Evolutionary conservation across 352 stramenopile genomes (phyloP), one percentile per base, ranked within the genome.

Genomic region (Phytophthora citricola): DNA sequence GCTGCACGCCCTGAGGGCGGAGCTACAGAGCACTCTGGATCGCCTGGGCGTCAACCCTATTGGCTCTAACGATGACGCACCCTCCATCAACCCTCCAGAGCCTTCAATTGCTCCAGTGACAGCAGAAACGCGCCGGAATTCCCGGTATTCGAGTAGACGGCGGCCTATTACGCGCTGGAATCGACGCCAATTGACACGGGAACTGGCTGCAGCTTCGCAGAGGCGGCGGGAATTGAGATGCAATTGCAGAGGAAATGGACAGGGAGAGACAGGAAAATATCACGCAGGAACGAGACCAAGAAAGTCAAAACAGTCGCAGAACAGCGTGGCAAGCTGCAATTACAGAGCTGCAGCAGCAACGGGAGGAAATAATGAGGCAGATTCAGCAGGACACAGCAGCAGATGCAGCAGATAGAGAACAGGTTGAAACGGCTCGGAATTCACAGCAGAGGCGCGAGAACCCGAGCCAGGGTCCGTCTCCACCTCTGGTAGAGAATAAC

Each of bases 1-100:
- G 66, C 70, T 91, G 49, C 75, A 81, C 12, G 80, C 71, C 65
- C 83, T 91, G 54, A 89, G 86, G 66, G 29, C 60, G n/a, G 78
- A 90, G 66, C 68, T 91, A 34, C 80, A 85, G 43, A 67, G 58
- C 66, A 78, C 83, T 29, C 58, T 91, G 27, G 68, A 69, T 36
- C 71, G 75, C 8, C 49, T 89, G 15, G 58, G 69, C 17, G 43
- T 72, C n/a, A 66, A 58, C 17, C 12, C 38, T 4, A 14, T 31
- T 4, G 32, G 10, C n/a, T 47, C 61, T 12, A 26, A 56, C 22
- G 40, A 51, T 1, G 43, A 60, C 1, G 4, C 27, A 26, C 8
- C 31, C 2, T 8, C 17, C 3, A 12, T 12, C 20, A 34, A 36
- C 32, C 7, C 1, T 20, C 10, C 4, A 40, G 26, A 38, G 7